Evolutionary conservation across 1,284 basidiomycete genomes (phyloP), one percentile per base, ranked within the genome.

Genomic region (Quambalaria eucalypti): DNA sequence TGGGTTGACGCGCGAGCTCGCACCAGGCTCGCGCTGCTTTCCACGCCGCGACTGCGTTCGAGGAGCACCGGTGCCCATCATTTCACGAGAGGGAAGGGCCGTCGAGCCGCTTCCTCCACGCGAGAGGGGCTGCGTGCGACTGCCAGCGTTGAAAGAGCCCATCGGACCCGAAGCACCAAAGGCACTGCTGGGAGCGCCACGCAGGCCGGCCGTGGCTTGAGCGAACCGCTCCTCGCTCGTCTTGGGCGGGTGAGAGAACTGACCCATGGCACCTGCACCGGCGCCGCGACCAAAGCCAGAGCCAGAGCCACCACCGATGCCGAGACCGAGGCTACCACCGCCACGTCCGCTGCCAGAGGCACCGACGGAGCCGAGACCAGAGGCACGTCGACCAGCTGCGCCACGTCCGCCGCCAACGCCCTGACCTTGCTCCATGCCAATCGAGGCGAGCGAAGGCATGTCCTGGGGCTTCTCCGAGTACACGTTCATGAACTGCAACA

Each of bases 391-490:
- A n/a, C 57, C 55, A 57, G 59, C 42, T 4, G 28, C 29, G 12
- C 51, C 57, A 38, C 69, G 65, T 5, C 60, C 59, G 51, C 55
- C 59, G 39, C 60, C 64, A 40, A 63, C 68, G 51, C 53, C 58
- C 50, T 65, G 61, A 29, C 64, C 64, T 46, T 57, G 59, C 56
- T 73, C 72, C 78, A 79, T 84, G 52, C 93, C 93, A 68, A 98
- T 87, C 28, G 87, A 86, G 66, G 93, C 90, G 48, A 97, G 82
- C 60, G 88, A 84, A 31, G 92, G 90, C 26, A 97, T 84, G 54
- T 83, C 82, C 55, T 87, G 87, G 0, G 95, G 93, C 78, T 91
- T 93, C 78, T 96, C 92, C 77, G 86, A 88, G 81, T 91, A 98
- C 55, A 95, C 80, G 38, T 80, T 80, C 90, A 96, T 95, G 80